Percentiles rank a stretch among this genome's conserved stretches.
These are phyloP conservation scores for Lactarius deliciosus DNA, from an alignment of 768 basidiomycete species.

Conservation along the genomic window DNA sequence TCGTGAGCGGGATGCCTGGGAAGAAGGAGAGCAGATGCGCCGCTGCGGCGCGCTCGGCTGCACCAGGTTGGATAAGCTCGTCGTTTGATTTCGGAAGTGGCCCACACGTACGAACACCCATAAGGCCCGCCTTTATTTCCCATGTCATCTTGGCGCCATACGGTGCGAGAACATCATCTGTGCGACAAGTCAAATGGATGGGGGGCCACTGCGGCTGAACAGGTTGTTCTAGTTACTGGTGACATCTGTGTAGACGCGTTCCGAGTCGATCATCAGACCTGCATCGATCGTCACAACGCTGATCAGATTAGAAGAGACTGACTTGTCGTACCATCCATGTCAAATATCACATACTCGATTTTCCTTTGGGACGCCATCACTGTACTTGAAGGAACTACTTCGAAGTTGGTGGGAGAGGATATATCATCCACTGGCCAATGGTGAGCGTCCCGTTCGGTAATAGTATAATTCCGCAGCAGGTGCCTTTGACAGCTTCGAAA, in stretches of 20 bases:
- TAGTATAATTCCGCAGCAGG: background rate
- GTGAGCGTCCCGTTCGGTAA: background rate
- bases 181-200: constrained; percentile 18
- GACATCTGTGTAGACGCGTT: constrained; percentile 72
- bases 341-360: constrained; percentile 37
- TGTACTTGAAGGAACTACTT: background rate
- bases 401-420: too few relatives aligned
- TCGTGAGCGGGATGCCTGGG: constrained; percentile 64
- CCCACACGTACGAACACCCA: constrained; percentile 72
- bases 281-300: background rate
- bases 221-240: constrained; percentile 54
- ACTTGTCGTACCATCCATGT: constrained; percentile 36
- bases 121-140: constrained; percentile 86
- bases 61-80: background rate
- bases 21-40: constrained; percentile 74
- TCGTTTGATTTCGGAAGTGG: background rate
- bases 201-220: background rate
- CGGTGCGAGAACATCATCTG: constrained; percentile 69
- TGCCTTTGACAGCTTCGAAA: background rate
- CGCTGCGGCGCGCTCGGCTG: constrained; percentile 66
- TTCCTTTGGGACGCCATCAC: background rate
- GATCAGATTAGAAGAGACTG: background rate
- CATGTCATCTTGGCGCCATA: constrained; percentile 81
- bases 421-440: background rate
- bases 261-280: constrained; percentile 79